Evolutionary conservation across 2,329 filamentous ascomycete genomes (phyloP).

Genomic region (Microdochium trichocladiopsis): DNA sequence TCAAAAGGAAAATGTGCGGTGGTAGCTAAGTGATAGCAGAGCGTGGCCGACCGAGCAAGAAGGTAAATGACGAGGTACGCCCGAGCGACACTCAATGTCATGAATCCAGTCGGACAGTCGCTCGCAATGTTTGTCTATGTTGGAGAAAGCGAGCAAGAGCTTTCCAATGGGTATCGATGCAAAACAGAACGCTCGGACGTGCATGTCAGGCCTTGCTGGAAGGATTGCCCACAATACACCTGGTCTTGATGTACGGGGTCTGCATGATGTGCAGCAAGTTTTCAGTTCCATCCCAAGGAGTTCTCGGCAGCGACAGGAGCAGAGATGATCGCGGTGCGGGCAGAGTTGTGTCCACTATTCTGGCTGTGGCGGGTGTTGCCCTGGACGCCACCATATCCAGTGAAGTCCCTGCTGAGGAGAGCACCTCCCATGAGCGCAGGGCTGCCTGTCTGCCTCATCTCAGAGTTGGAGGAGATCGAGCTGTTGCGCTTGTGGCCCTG

Average conservation of each 20-base stretch:
- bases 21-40: slow-evolving; percentile 9
- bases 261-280: neutral
- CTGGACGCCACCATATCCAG: slow-evolving; percentile 43
- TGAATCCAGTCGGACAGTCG: neutral
- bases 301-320: slow-evolving; percentile 90
- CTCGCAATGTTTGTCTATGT: neutral
- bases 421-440: slow-evolving; percentile 66
- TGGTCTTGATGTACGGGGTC: neutral
- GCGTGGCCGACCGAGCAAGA: slow-evolving; percentile 11
- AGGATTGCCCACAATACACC: neutral
- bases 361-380: slow-evolving; percentile 46
- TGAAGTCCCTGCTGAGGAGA: slow-evolving; percentile 48
- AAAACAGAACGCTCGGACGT: neutral
- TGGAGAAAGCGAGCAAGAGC: neutral
- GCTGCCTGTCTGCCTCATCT: slow-evolving; percentile 49
- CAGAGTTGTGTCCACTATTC: slow-evolving; percentile 57
- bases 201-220: neutral
- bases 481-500: slow-evolving; percentile 69
- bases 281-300: slow-evolving; percentile 90
- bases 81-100: neutral
- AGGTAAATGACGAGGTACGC: slow-evolving; percentile 14
- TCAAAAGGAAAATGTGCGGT: slow-evolving; percentile 9
- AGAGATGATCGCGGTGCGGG: slow-evolving; percentile 64
- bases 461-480: slow-evolving; percentile 56
- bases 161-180: neutral